Percentiles rank a stretch among this genome's conserved stretches.
phyloP scores from a whole-genome alignment of 1,284 basidiomycete genomes.

The Austroboletus olivaceoglutinosus region DNA sequence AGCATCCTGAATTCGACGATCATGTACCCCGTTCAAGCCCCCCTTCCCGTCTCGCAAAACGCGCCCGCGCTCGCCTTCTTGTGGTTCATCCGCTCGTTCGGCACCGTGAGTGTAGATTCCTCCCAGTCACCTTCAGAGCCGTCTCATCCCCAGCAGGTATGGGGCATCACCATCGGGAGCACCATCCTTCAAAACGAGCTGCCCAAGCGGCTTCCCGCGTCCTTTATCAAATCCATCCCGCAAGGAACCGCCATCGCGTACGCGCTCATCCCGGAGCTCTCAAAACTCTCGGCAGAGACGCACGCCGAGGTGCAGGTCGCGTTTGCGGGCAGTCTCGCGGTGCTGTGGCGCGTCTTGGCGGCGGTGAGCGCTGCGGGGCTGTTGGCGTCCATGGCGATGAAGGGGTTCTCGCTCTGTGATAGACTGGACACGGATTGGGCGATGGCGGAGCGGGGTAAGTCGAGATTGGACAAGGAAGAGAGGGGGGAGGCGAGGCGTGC shows the following conservation, averaged over 20 bases:
- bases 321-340: slow-evolving; percentile 10
- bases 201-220: slow-evolving; percentile 18
- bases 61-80: slow-evolving; percentile 34
- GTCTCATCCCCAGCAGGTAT: slow-evolving; percentile 19
- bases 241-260: slow-evolving; percentile 8
- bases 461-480: too few relatives aligned
- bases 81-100: slow-evolving; percentile 34
- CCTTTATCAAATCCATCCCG: slow-evolving; percentile 13
- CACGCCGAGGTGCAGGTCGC: background rate
- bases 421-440: slow-evolving; percentile 7
- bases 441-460: background rate
- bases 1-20: slow-evolving; percentile 2
- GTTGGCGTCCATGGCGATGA: slow-evolving; percentile 8
- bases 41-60: slow-evolving; percentile 32
- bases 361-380: slow-evolving; percentile 1
- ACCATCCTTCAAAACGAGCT: slow-evolving; percentile 35
- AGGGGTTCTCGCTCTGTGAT: background rate
- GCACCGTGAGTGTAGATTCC: background rate
- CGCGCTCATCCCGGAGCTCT: slow-evolving; percentile 11
- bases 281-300: background rate
- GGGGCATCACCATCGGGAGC: slow-evolving; percentile 33
- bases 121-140: background rate
- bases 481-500: too few relatives aligned
- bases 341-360: slow-evolving; percentile 8
- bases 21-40: slow-evolving; percentile 34